Conservation (phyloP, 2,329 filamentous ascomycete species). For the Cladosporium sp. region DNA sequence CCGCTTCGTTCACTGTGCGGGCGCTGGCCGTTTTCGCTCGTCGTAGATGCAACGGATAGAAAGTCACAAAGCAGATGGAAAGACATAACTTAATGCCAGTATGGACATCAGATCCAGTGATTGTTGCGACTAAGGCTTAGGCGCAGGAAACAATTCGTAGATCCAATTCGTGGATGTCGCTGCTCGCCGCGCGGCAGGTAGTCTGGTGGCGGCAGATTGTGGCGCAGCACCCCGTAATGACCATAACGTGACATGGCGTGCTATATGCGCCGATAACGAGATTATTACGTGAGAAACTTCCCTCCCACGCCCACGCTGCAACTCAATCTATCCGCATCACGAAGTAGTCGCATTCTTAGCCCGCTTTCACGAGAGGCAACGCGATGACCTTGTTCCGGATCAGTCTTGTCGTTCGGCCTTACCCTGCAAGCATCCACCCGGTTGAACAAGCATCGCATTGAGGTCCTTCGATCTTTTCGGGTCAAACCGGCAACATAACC, state of each 20-base stretch:
- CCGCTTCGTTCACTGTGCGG: neutral
- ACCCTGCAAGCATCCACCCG: neutral
- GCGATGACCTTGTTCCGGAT: neutral
- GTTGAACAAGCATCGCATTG: too few species aligned
- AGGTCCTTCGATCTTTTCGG: neutral
- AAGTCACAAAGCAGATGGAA: neutral
- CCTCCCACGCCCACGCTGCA: neutral
- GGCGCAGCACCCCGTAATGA: neutral
- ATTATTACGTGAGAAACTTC: neutral
- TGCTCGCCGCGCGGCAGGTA: neutral
- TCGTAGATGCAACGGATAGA: neutral
- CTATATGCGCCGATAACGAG: neutral
- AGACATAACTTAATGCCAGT: neutral
- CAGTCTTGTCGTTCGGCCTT: neutral
- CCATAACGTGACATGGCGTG: neutral
- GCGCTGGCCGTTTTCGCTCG: neutral
- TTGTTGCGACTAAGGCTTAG: neutral
- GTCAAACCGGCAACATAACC: neutral
- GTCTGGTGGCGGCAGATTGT: neutral
- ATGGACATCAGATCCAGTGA: neutral
- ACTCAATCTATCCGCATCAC: neutral
- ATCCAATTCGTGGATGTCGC: neutral
- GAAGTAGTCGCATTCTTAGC: neutral
- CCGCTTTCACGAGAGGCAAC: neutral
- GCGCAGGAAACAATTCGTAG: too few species aligned